Percentiles rank a stretch among this genome's conserved stretches.
These are phyloP conservation scores for Scytalidium lignicola DNA, from an alignment of 2,329 filamentous ascomycete genomes.

Conservation along the genomic window DNA sequence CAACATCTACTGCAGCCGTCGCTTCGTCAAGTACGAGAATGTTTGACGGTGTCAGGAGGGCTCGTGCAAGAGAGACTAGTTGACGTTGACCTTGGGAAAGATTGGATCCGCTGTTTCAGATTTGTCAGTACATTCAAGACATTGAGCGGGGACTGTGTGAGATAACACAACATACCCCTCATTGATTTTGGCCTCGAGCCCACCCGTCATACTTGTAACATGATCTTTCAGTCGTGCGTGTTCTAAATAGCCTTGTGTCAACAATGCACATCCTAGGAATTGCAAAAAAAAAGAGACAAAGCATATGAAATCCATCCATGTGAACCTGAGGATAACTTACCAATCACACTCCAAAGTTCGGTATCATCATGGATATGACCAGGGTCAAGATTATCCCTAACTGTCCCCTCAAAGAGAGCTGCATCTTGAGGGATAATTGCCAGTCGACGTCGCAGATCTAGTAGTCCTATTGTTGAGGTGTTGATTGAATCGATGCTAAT, in stretches of 20 bases:
- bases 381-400: slow-evolving; percentile 93
- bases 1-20: slow-evolving; percentile 69
- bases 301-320: too few relatives aligned
- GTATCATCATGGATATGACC: slow-evolving; percentile 94
- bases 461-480: slow-evolving; percentile 81
- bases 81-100: slow-evolving; percentile 93
- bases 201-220: slow-evolving; percentile 78
- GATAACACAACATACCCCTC: slow-evolving; percentile 69
- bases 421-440: slow-evolving; percentile 98
- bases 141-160: neutral
- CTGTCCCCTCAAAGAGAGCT: slow-evolving; percentile 86
- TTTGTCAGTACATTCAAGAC: neutral
- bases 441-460: slow-evolving; percentile 82
- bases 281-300: neutral
- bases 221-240: slow-evolving; percentile 93
- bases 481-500: slow-evolving; percentile 88
- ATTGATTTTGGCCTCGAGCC: slow-evolving; percentile 82
- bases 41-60: slow-evolving; percentile 90
- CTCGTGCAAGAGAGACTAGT: slow-evolving; percentile 86
- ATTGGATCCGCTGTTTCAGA: slow-evolving; percentile 66
- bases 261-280: slow-evolving; percentile 13
- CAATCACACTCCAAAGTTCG: slow-evolving; percentile 91
- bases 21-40: slow-evolving; percentile 97
- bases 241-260: slow-evolving; percentile 51
- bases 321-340: slow-evolving; percentile 45